Base-by-base conservation (phyloP, 768 basidiomycete genomes). In the Dendrothele bispora region DNA sequence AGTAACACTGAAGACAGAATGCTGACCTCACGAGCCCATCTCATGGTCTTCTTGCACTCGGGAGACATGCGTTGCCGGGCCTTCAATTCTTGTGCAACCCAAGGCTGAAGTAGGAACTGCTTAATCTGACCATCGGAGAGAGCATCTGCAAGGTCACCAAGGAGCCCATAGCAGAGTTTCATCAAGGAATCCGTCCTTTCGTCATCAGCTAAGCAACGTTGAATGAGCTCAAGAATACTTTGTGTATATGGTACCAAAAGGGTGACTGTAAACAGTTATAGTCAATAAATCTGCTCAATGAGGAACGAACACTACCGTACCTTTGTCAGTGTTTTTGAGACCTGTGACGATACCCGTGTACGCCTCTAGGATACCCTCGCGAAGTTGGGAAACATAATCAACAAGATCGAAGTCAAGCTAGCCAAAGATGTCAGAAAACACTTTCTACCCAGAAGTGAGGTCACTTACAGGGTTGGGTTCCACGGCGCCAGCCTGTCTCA, bases 351-450 rank as follows among this genome's bases (percentile, higher is more conserved):
- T 86, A 21, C 95, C 95, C 4, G 91, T 95, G 60, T 97, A 98
- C 2, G 97, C 95, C 65, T 99, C 97, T 26, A 98, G 72, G 55
- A 99, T 98, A 37, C 93, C 93, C 59, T 98, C 97, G 29, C 97
- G 83, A 48, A 99, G 77, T 44, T 82, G 82, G 44, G 82, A 78
- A 37, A 95, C 91, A 60, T 98, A 98, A 55, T 99, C 97, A 48
- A 95, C 79, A 48, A 95, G 80, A 52, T 95, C 93, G 55, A 84
- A 89, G 62, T 95, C 91, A 28, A 87, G 80, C 91, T 80, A 50
- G 8, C 41, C 22, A 49, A 44, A 10, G 10, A 54, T 40, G 48
- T 45, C 30, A 56, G 27, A n/a, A 55, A 26, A 7, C 5, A 26
- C 38, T 8, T 8, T 15, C 24, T 12, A 37, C 12, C 17, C 20